Evolutionary conservation across 257 asterid species (phyloP).

Genomic region (Solanum chiquidenum): DNA sequence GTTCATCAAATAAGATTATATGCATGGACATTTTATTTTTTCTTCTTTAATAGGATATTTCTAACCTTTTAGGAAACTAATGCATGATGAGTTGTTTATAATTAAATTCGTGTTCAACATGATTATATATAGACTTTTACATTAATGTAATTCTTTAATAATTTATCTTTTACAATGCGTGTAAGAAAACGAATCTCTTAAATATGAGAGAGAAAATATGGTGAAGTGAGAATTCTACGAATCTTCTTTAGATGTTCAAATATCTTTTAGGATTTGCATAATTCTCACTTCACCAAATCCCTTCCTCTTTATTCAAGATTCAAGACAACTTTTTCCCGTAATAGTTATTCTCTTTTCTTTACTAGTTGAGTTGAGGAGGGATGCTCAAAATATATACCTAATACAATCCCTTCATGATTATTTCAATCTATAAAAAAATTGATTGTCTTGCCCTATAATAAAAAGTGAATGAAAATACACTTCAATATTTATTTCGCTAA

Average conservation of each 20-base stretch:
- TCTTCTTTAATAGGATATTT: neutral
- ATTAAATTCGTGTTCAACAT: too few species aligned
- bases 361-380: neutral
- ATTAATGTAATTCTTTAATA: neutral
- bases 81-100: neutral
- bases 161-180: neutral
- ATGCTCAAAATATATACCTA: neutral
- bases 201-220: neutral
- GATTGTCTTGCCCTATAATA: neutral
- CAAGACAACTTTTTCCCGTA: neutral
- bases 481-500: neutral
- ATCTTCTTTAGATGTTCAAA: neutral
- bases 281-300: neutral
- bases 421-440: too few species aligned
- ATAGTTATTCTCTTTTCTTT: neutral
- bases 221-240: neutral
- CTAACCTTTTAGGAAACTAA: neutral
- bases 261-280: neutral
- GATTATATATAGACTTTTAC: neutral
- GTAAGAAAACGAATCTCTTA: neutral
- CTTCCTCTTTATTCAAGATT: neutral
- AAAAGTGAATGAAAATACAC: neutral
- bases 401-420: neutral
- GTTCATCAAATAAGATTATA: neutral
- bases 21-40: neutral